Evolutionary conservation across 768 basidiomycete genomes (phyloP), one percentile per base, ranked within the genome.

Genomic region (Megacollybia marginata): DNA sequence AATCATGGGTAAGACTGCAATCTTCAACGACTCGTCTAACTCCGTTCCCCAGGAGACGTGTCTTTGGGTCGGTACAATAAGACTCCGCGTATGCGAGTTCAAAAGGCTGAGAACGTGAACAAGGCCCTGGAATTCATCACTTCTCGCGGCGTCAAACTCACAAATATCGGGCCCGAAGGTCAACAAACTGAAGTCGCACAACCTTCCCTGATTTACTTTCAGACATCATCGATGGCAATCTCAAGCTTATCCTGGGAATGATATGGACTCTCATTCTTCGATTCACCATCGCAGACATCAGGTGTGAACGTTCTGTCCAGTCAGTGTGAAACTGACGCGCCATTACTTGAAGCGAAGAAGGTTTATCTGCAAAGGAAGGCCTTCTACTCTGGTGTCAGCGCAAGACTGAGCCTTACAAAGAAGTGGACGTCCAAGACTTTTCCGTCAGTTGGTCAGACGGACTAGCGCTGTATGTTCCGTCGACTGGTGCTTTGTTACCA

Each of bases 151-250:
- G 91, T 98, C 49, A 94, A 95, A 62, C 72, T 99, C 54, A 98
- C 94, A 33, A 98, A 98, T 66, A 97, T 99, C 53, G 95, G 93
- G 13, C 91, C 94, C 9, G 95, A 97, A 79, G 92, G 92, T 84
- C 55, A 43, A 64, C 31, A 49, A 10, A 15, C 10, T 43, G 18
- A 44, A 7, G 42, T 28, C 28, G 42, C 31, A 33, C 5, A 20
- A 33, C 32, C 33, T 33, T 23, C 44, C 33, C 42, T 42, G 11
- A n/a, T 28, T 35, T 15, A 45, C 15, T 48, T 36, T n/a, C 52
- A 94, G 95, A 98, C 65, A 96, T 98, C 62, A 93, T 99, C 50
- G 96, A 99, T 65, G 94, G 94, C n/a, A 96, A 95, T 65, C 67
- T 94, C 55, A 99, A 98, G 68, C 85, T 99, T 49, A 97, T 95